Evolutionary conservation across 2,329 filamentous ascomycete species (phyloP), one percentile per base, ranked within the genome.

Genomic region (Stylonectria norvegica): DNA sequence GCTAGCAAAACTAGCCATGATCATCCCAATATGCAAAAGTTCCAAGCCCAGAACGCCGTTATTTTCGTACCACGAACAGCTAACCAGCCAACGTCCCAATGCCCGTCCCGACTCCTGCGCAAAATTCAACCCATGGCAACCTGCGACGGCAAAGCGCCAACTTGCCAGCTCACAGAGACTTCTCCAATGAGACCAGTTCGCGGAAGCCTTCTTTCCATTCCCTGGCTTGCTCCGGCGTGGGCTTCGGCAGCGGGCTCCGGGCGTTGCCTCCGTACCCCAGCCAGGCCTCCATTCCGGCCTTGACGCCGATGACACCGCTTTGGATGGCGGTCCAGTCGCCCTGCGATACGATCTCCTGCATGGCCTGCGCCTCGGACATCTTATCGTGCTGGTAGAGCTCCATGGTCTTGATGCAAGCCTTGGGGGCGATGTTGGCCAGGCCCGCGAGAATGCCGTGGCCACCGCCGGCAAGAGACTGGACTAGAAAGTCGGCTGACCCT

Each of bases 241-340:
- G 76, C 50, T 66, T 68, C 25, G 60, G 58, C 42, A 63, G 34
- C 25, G 60, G 59, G 15, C 53, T 56, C 23, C 59, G 50, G 14
- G 56, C 57, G 44, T 50, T 64, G 55, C 81, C 81, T 42, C 85
- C 84, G 56, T 88, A 89, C 19, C 81, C 82, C 59, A 75, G 76
- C 66, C 79, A 83, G n/a, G 73, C 66, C 60, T 83, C 69, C 50
- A 89, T 63, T 5, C 76, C 82, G 39, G 78, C 76, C 69, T 88
- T 89, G 52, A 83, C 83, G 32, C 82, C 83, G 19, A 86, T 76
- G 40, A 89, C 81, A 33, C 84, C 85, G 40, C 81, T 79, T 55
- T 84, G 76, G 45, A 86, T 87, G 20, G 81, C 81, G 4, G 75
- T 78, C 84, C 83, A 87, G 65, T 89, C 85, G 32, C 81, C 85